Evolutionary conservation across 495 filamentous ascomycete genomes (phyloP).

Genomic region (Penicillium psychrofluorescens): DNA sequence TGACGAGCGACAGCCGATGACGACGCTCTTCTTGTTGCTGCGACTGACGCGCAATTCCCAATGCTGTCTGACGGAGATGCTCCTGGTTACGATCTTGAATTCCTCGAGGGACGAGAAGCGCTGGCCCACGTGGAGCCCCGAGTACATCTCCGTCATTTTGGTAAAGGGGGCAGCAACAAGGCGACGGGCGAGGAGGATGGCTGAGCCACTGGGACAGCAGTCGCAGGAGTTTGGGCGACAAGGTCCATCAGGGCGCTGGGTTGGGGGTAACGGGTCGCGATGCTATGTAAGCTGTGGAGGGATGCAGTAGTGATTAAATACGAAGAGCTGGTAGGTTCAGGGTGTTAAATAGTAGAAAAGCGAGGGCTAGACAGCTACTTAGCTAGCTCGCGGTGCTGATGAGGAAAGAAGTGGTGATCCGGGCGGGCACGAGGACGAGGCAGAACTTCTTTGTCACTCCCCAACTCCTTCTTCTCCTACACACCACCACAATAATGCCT

Average conservation of each 20-base stretch:
- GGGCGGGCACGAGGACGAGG: constrained; percentile 6
- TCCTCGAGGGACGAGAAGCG: constrained; percentile 37
- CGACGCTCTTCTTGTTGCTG: constrained; percentile 43
- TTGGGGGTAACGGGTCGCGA: not conserved
- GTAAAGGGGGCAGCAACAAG: constrained; percentile 1
- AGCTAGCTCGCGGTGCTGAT: too few species aligned
- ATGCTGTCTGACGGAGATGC: constrained; percentile 39
- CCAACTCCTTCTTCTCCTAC: not conserved
- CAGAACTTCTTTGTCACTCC: constrained; percentile 17
- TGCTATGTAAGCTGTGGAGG: not conserved
- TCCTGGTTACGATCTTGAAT: constrained; percentile 36
- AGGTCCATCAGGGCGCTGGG: constrained; percentile 12
- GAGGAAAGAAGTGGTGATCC: not conserved
- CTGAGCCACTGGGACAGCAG: constrained; percentile 12
- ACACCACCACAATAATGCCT: constrained; percentile 24
- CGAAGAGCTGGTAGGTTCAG: too few species aligned
- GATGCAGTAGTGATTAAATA: too few species aligned
- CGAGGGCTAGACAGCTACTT: too few species aligned
- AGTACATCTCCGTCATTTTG: constrained; percentile 38
- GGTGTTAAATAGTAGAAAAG: too few species aligned
- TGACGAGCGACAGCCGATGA: constrained; percentile 37
- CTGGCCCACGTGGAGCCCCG: constrained; percentile 39
- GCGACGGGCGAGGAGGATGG: constrained; percentile 1
- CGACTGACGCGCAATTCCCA: constrained; percentile 41
- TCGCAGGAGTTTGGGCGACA: constrained; percentile 11